These are phyloP conservation scores for Pythium phragmiticola DNA, from an alignment of 352 stramenopile species.

Conservation along the genomic window DNA sequence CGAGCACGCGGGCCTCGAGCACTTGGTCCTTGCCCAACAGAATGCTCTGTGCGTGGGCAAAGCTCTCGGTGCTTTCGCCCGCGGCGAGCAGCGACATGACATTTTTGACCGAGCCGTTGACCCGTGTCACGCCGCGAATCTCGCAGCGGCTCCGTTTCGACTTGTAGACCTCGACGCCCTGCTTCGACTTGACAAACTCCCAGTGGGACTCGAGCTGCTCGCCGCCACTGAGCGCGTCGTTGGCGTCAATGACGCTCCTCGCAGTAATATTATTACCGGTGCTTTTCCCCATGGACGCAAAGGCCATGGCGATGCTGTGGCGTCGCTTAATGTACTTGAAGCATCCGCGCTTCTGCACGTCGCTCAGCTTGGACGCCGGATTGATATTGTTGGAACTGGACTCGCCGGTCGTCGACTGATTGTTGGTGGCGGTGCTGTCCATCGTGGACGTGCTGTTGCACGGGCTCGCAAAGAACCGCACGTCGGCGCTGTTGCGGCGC, in stretches of 20 bases:
- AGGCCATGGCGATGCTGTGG: constrained; percentile 70
- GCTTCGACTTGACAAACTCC: constrained; percentile 61
- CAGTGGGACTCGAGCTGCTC: constrained; percentile 41
- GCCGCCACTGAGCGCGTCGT: constrained; percentile 3
- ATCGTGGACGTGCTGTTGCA: neutral
- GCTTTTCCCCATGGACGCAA: constrained; percentile 37
- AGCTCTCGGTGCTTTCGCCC: constrained; percentile 52
- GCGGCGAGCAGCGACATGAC: constrained; percentile 73
- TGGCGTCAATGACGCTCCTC: neutral
- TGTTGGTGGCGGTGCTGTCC: neutral
- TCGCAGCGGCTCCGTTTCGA: constrained; percentile 72
- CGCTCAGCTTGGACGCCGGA: constrained; percentile 33
- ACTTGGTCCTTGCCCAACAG: constrained; percentile 62
- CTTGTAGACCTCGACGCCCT: constrained; percentile 71
- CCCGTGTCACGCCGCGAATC: constrained; percentile 63
- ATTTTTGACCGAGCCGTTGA: constrained; percentile 82
- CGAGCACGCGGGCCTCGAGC: constrained; percentile 63
- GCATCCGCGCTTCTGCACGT: constrained; percentile 74
- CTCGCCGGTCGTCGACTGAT: too few relatives aligned
- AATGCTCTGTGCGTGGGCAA: constrained; percentile 58
- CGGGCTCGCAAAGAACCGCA: constrained; percentile 1
- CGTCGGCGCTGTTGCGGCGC: constrained; percentile 28
- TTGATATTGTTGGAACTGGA: too few relatives aligned
- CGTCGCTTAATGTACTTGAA: constrained; percentile 82
- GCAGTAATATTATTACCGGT: neutral